These are phyloP conservation scores for Colletotrichum liriopes DNA, from an alignment of 2,329 filamentous ascomycete genomes.

Conservation along the genomic window DNA sequence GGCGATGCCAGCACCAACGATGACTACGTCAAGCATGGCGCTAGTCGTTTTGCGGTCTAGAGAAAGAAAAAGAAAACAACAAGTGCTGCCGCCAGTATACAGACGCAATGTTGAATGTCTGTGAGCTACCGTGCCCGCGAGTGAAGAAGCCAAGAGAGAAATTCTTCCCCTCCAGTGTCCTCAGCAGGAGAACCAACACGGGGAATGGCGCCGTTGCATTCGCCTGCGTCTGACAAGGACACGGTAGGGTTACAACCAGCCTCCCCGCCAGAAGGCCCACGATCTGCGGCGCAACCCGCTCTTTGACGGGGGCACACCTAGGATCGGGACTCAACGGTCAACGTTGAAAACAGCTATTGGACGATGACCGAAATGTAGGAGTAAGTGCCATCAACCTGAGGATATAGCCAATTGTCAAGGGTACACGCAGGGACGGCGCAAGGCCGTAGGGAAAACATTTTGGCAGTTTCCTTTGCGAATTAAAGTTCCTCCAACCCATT, in stretches of 20 bases:
- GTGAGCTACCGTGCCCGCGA: not conserved
- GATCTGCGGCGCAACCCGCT: conserved; percentile 16
- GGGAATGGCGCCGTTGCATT: conserved; percentile 12
- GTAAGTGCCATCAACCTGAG: conserved; percentile 3
- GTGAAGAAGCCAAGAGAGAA: conserved; percentile 13
- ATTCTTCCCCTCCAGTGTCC: too few relatives aligned
- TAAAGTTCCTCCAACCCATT: not conserved
- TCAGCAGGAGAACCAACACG: conserved; percentile 10
- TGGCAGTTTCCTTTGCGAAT: not conserved
- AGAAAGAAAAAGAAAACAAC: not conserved
- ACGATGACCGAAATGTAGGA: not conserved
- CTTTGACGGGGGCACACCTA: conserved; percentile 5
- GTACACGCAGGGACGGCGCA: not conserved
- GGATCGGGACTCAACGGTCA: not conserved
- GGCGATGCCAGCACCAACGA: conserved; percentile 60
- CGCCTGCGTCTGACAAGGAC: not conserved
- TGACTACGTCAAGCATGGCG: conserved; percentile 54
- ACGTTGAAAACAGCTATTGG: not conserved
- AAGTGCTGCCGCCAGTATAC: not conserved
- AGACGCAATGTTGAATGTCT: not conserved
- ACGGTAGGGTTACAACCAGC: not conserved
- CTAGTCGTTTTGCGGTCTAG: not conserved
- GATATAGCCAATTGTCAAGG: not conserved
- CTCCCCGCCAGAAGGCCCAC: conserved; percentile 7
- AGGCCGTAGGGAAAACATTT: not conserved